Evolutionary conservation across 345 rosid genomes (phyloP).

Genomic region (Limnanthes douglasii): DNA sequence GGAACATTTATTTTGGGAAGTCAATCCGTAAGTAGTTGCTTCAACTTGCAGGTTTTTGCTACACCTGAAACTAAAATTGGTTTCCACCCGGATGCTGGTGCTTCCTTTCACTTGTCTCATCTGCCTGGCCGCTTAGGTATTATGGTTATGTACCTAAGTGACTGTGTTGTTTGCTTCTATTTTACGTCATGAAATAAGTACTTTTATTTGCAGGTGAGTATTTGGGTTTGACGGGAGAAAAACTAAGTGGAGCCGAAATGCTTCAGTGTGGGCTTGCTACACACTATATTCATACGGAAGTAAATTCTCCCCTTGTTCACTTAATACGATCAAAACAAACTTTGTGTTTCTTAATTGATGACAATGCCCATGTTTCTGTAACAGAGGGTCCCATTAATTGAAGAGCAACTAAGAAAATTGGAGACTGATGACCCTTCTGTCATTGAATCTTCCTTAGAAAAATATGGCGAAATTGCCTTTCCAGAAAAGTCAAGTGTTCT

Average conservation of each 20-base stretch:
- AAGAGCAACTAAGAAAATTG: slow-evolving; percentile 51
- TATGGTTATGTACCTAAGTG: too few species aligned
- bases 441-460: slow-evolving; percentile 50
- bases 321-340: background rate
- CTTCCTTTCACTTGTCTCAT: slow-evolving; percentile 78
- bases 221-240: slow-evolving; percentile 74
- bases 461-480: slow-evolving; percentile 37
- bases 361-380: slow-evolving; percentile 1
- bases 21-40: slow-evolving; percentile 4
- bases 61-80: slow-evolving; percentile 93
- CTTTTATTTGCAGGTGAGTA: slow-evolving; percentile 61
- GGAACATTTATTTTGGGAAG: slow-evolving; percentile 4
- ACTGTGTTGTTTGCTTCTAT: background rate
- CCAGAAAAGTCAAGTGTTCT: slow-evolving; percentile 59
- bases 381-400: slow-evolving; percentile 53
- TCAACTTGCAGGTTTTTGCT: slow-evolving; percentile 61
- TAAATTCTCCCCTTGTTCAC: slow-evolving; percentile 10
- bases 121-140: slow-evolving; percentile 84
- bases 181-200: background rate
- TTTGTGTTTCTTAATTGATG: slow-evolving; percentile 4
- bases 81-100: slow-evolving; percentile 97
- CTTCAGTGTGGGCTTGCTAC: slow-evolving; percentile 82
- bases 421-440: slow-evolving; percentile 85
- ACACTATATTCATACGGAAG: slow-evolving; percentile 50
- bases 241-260: slow-evolving; percentile 84